Base-by-base conservation (phyloP, 2,329 filamentous ascomycete genomes). In the Seiridium unicorne region DNA sequence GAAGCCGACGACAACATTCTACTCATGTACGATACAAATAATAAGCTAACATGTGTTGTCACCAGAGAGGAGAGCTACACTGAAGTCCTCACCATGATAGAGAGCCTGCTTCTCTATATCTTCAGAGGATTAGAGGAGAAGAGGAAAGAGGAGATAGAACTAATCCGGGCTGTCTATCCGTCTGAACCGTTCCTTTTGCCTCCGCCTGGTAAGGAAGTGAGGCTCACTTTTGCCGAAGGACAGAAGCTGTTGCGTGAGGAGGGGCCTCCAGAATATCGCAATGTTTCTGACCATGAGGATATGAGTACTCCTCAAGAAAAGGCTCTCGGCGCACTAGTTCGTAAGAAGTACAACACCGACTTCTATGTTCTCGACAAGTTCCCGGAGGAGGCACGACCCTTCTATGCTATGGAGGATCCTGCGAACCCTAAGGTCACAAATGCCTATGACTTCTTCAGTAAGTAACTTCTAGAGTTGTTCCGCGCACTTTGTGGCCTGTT, bases 291-390 rank as follows among this genome's bases (percentile, higher is more conserved):
- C 72, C 87, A 90, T 63, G 91, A 94, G 71, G 91, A 95, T 70
- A 88, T 94, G 81, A 85, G 79, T 71, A 95, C 91, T 0, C 88
- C 91, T 0, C 89, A 94, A 71, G 91, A 95, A 75, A 93, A 93
- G 78, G 91, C 89, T n/a, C 88, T 98, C 7, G 95, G 95, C 60
- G 88, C 87, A 34, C 83, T 98, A 53, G 87, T 98, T 66, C 89
- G 91, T 60, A 84, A 91, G 69, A 97, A 97, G 79, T 97, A 90
- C 83, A 86, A 90, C 73, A 95, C 93, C 62, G 95, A 99, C 79
- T 98, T 98, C 80, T 98, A 97, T 79, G 89, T 96, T 31, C 85
- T 99, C 63, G 94, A 98, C 81, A 95, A 98, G 78, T 99, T 97
- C 83, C 95, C 95, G 49, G 88, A 95, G 75, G 81, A 83, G 44